These are phyloP conservation scores for Lathyrus aphaca DNA, from an alignment of 306 rosid species.

Conservation along the genomic window DNA sequence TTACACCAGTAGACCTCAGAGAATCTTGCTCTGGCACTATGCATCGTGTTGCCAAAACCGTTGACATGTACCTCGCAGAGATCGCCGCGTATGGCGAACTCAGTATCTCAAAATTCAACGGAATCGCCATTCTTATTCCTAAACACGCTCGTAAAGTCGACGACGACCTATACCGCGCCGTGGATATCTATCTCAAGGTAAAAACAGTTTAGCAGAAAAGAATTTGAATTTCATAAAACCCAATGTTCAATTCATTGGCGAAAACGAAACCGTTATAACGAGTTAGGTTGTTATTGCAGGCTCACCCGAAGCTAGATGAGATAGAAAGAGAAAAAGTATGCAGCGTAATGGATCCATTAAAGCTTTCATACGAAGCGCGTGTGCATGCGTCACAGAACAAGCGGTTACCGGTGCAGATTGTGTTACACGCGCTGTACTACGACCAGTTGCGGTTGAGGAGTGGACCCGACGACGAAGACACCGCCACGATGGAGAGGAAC, in stretches of 20 bases:
- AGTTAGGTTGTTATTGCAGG: slow-evolving; percentile 43
- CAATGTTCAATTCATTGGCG: background rate
- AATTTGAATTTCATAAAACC: background rate
- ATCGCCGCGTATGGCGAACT: slow-evolving; percentile 65
- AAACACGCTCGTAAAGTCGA: slow-evolving; percentile 67
- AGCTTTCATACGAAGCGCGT: slow-evolving; percentile 79
- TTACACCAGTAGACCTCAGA: slow-evolving; percentile 52
- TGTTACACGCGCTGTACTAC: slow-evolving; percentile 88
- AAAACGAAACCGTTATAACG: background rate
- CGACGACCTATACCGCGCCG: slow-evolving; percentile 80
- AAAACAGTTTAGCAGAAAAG: too few relatives aligned
- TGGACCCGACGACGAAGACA: slow-evolving; percentile 43
- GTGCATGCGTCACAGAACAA: slow-evolving; percentile 90
- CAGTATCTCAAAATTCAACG: slow-evolving; percentile 69
- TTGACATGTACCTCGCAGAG: slow-evolving; percentile 62
- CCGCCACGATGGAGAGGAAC: slow-evolving; percentile 37
- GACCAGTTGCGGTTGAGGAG: slow-evolving; percentile 79
- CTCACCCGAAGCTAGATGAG: slow-evolving; percentile 82
- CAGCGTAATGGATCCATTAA: slow-evolving; percentile 81
- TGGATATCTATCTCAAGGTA: slow-evolving; percentile 85
- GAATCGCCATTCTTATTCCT: slow-evolving; percentile 66
- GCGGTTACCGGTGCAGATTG: slow-evolving; percentile 77
- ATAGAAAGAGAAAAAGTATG: slow-evolving; percentile 86
- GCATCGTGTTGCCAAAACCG: slow-evolving; percentile 64
- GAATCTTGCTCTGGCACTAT: slow-evolving; percentile 54